These are phyloP conservation scores for Fraxinus latifolia DNA, from an alignment of 305 asterid genomes.

Conservation along the genomic window DNA sequence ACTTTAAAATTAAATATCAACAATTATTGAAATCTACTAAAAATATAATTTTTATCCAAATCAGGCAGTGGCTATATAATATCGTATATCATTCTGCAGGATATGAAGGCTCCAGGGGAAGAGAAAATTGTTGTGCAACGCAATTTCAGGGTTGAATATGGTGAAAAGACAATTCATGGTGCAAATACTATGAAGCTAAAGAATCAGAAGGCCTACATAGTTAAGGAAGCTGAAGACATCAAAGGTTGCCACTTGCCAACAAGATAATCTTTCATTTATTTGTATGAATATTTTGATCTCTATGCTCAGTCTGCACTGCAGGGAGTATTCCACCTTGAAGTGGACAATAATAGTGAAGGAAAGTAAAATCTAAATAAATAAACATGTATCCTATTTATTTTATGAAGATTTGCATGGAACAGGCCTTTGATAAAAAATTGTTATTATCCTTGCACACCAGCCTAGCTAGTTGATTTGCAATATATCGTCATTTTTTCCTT, in stretches of 20 bases:
- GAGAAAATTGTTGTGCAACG: neutral
- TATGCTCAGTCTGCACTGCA: too few relatives aligned
- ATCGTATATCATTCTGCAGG: constrained; percentile 25
- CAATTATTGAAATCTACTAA: too few relatives aligned
- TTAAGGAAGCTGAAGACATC: constrained; percentile 16
- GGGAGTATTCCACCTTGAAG: too few relatives aligned
- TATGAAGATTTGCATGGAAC: neutral
- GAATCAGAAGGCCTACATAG: constrained; percentile 16
- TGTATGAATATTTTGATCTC: too few relatives aligned
- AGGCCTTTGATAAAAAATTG: too few relatives aligned
- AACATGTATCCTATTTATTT: neutral
- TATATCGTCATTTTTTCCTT: neutral
- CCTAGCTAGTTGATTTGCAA: neutral
- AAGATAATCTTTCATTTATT: neutral
- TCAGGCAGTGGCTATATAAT: too few relatives aligned
- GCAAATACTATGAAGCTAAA: constrained; percentile 10
- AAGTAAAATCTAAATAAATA: too few relatives aligned
- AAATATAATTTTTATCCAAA: neutral
- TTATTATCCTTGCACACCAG: neutral
- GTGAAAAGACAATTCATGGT: constrained; percentile 3
- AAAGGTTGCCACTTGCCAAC: constrained; percentile 30
- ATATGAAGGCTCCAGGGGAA: neutral
- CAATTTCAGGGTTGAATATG: neutral
- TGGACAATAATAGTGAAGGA: too few relatives aligned
- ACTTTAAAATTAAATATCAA: too few relatives aligned